Percentiles rank a stretch among this genome's conserved stretches.
phyloP scores from a whole-genome alignment of 495 filamentous ascomycete species.

The Penicillium silybi region DNA sequence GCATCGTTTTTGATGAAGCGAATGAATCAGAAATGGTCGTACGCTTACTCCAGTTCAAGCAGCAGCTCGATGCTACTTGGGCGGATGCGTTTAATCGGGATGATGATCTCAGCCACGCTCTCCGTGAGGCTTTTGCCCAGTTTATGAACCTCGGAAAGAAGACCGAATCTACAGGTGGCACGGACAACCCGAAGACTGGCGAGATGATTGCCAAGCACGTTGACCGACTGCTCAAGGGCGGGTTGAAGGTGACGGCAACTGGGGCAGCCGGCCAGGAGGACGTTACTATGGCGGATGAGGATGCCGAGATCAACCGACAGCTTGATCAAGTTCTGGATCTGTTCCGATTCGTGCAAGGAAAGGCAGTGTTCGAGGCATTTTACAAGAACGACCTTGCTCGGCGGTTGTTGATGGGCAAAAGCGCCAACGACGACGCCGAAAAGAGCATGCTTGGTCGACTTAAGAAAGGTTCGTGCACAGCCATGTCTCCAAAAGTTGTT shows the following conservation, averaged over 20 bases:
- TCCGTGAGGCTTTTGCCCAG: conserved; percentile 77
- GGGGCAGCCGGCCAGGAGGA: conserved; percentile 45
- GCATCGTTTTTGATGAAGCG: conserved; percentile 74
- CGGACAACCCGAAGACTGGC: conserved; percentile 86
- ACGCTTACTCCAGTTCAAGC: conserved; percentile 76
- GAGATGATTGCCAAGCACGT: conserved; percentile 99
- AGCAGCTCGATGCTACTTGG: conserved; percentile 70
- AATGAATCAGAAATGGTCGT: conserved; percentile 83
- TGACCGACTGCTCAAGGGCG: conserved; percentile 81
- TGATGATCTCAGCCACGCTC: conserved; percentile 64
- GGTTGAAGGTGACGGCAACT: conserved; percentile 71
- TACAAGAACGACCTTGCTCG: conserved; percentile 96
- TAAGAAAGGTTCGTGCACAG: conserved; percentile 58
- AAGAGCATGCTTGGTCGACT: conserved; percentile 88
- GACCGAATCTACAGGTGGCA: conserved; percentile 60
- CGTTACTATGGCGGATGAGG: conserved; percentile 71
- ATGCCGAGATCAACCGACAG: conserved; percentile 82
- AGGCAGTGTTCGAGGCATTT: conserved; percentile 96
- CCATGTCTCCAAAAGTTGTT: background rate
- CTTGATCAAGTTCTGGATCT: conserved; percentile 88
- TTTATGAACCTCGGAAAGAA: conserved; percentile 88
- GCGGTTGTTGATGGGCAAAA: conserved; percentile 81
- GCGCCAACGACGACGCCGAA: conserved; percentile 91
- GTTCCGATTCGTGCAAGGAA: conserved; percentile 95
- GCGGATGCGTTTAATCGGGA: conserved; percentile 69